Conservation (phyloP, 345 rosid species). For the Brassica incana region DNA sequence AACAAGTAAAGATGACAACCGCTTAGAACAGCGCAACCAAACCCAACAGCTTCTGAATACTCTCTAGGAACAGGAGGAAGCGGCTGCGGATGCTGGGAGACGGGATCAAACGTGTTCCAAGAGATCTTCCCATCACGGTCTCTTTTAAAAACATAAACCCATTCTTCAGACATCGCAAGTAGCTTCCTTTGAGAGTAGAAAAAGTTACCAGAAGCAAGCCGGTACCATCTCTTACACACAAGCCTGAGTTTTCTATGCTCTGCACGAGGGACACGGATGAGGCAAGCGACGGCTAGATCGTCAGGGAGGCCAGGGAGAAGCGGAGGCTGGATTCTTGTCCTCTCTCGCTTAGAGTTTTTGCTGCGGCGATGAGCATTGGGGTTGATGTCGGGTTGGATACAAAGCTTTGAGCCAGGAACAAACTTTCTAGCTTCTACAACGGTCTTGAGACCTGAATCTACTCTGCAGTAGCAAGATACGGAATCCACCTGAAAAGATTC, state of each 20-base stretch:
- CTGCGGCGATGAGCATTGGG: constrained; percentile 84
- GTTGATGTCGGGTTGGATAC: constrained; percentile 92
- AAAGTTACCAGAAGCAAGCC: constrained; percentile 71
- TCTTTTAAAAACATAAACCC: constrained; percentile 91
- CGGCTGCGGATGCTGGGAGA: constrained; percentile 82
- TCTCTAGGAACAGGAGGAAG: constrained; percentile 95
- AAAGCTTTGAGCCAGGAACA: constrained; percentile 92
- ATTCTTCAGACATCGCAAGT: constrained; percentile 88
- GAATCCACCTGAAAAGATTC: constrained; percentile 84
- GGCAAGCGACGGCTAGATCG: constrained; percentile 91
- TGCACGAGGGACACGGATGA: constrained; percentile 88
- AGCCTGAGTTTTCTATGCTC: constrained; percentile 81
- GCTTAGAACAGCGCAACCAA: constrained; percentile 94
- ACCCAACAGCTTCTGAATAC: constrained; percentile 89
- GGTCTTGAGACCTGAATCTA: constrained; percentile 84
- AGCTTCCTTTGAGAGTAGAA: constrained; percentile 76
- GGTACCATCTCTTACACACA: constrained; percentile 88
- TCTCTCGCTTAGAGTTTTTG: constrained; percentile 70
- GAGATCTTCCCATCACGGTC: constrained; percentile 93
- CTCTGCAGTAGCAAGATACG: constrained; percentile 91
- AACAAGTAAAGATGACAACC: constrained; percentile 89
- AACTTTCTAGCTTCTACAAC: constrained; percentile 94
- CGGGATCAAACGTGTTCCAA: constrained; percentile 90
- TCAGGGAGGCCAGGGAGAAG: constrained; percentile 94
- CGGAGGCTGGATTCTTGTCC: constrained; percentile 75